Percentiles rank a stretch among this genome's conserved stretches.
These are phyloP conservation scores for Comarum palustre DNA, from an alignment of 306 rosid species.

Conservation along the genomic window DNA sequence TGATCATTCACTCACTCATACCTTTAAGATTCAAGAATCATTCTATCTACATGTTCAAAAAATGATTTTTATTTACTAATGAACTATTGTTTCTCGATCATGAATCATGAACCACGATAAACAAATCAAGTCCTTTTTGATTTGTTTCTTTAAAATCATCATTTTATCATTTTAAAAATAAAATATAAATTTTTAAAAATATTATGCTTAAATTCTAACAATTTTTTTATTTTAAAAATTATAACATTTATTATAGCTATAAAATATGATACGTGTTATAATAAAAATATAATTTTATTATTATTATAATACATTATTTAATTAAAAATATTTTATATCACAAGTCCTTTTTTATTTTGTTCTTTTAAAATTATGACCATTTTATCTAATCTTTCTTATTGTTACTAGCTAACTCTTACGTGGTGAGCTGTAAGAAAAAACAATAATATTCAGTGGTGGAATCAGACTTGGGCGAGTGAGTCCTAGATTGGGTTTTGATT, in stretches of 20 bases:
- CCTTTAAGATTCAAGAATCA: conserved; percentile 5
- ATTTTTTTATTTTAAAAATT: too few species aligned
- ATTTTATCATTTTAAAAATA: too few species aligned
- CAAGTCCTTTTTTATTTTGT: not conserved
- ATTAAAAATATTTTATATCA: too few species aligned
- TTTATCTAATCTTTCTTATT: not conserved
- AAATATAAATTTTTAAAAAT: too few species aligned
- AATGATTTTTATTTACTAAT: not conserved
- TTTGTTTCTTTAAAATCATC: not conserved
- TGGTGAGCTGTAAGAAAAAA: not conserved
- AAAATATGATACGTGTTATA: too few species aligned
- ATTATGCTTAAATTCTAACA: too few species aligned
- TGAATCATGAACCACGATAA: not conserved
- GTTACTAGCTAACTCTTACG: not conserved
- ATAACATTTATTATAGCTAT: too few species aligned
- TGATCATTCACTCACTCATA: not conserved
- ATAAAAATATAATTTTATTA: too few species aligned
- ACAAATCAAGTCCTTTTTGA: not conserved
- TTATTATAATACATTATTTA: too few species aligned
- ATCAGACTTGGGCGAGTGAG: too few species aligned
- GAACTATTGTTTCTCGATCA: not conserved
- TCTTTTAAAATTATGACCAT: not conserved
- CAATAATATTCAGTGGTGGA: not conserved
- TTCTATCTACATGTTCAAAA: not conserved
- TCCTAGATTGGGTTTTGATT: too few species aligned